Evolutionary conservation across 2,329 filamentous ascomycete species (phyloP).

Genomic region (Nemania sp.): DNA sequence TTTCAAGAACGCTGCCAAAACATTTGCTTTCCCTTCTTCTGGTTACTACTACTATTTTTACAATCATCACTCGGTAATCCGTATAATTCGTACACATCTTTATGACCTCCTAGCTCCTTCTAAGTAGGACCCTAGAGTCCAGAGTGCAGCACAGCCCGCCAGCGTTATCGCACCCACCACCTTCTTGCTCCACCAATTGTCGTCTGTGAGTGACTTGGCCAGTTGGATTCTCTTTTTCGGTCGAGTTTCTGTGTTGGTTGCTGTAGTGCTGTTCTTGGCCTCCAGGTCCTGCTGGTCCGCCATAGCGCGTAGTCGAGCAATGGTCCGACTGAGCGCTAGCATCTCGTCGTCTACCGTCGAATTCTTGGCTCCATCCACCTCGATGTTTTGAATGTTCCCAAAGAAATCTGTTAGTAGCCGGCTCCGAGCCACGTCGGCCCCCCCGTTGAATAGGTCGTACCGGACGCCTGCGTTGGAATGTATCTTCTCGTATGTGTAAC

Average conservation of each 20-base stretch:
- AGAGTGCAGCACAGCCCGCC: constrained; percentile 70
- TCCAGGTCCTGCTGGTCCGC: constrained; percentile 60
- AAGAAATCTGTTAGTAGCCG: constrained; percentile 96
- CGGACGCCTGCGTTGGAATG: constrained; percentile 91
- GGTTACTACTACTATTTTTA: not conserved
- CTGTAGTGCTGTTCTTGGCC: constrained; percentile 46
- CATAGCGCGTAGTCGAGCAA: constrained; percentile 64
- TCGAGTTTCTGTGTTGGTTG: constrained; percentile 37
- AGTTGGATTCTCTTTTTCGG: constrained; percentile 57
- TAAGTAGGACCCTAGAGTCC: constrained; percentile 68
- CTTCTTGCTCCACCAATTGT: constrained; percentile 76
- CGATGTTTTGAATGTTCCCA: constrained; percentile 96
- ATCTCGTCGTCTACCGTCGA: constrained; percentile 78
- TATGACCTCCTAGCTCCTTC: constrained; percentile 50
- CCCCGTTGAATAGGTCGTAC: constrained; percentile 94
- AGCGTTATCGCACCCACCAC: constrained; percentile 70
- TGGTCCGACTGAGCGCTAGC: constrained; percentile 77
- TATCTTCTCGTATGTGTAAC: constrained; percentile 94
- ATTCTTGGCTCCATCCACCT: constrained; percentile 76
- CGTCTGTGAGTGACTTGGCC: constrained; percentile 72
- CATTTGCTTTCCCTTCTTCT: not conserved
- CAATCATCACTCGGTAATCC: not conserved
- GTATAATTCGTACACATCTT: constrained; percentile 5
- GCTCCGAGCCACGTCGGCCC: constrained; percentile 79
- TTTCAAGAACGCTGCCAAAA: not conserved